These are phyloP conservation scores for Serendipita vermifera DNA, from an alignment of 768 basidiomycete species.

Conservation along the genomic window DNA sequence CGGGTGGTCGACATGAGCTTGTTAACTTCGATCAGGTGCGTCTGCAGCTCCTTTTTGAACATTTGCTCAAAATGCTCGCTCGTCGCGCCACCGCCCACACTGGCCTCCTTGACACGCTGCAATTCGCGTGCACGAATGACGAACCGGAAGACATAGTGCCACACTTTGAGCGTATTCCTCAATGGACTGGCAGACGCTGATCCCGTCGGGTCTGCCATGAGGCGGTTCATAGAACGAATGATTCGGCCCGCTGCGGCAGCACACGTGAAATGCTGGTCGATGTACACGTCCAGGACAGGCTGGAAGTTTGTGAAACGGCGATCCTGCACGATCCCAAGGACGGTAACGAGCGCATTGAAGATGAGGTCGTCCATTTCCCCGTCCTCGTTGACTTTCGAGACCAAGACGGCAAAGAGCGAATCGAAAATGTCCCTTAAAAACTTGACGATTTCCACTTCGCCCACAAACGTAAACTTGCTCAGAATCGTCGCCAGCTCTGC, in stretches of 20 bases:
- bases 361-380: constrained; percentile 76
- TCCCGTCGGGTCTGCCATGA: constrained; percentile 60
- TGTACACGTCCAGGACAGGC: constrained; percentile 85
- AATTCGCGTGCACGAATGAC: constrained; percentile 80
- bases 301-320: constrained; percentile 92
- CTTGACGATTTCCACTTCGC: constrained; percentile 90
- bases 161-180: constrained; percentile 85
- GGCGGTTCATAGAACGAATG: constrained; percentile 73
- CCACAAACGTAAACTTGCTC: constrained; percentile 78
- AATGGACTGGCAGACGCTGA: constrained; percentile 62
- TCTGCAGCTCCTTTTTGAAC: constrained; percentile 72
- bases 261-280: constrained; percentile 76
- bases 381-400: constrained; percentile 55
- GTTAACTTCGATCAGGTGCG: constrained; percentile 70
- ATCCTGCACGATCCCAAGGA: constrained; percentile 86
- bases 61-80: constrained; percentile 72
- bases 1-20: constrained; percentile 72
- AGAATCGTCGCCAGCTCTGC: constrained; percentile 59
- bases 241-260: constrained; percentile 72
- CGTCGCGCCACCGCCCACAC: constrained; percentile 67
- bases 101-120: constrained; percentile 68
- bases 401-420: constrained; percentile 78
- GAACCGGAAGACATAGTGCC: constrained; percentile 94
- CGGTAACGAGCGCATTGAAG: constrained; percentile 81
- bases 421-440: constrained; percentile 87